phyloP scores from a whole-genome alignment of 2,329 filamentous ascomycete genomes.

The Mycosphaerella arachidis region DNA sequence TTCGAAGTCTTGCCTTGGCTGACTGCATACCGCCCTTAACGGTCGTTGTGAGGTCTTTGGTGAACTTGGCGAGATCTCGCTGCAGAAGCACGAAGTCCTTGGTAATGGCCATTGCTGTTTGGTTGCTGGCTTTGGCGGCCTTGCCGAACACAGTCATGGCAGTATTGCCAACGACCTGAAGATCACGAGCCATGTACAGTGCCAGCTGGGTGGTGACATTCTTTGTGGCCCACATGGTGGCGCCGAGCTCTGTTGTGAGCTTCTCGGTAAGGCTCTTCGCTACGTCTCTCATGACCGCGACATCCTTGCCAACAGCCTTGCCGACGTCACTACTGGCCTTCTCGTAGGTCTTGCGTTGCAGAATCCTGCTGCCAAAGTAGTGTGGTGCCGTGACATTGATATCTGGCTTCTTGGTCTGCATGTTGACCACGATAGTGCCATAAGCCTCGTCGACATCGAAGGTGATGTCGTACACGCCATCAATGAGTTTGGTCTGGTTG shows the following conservation, averaged over 20 bases:
- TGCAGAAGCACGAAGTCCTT: slow-evolving; percentile 18
- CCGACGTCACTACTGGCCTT: slow-evolving; percentile 26
- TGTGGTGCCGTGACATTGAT: slow-evolving; percentile 20
- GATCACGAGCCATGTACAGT: slow-evolving; percentile 21
- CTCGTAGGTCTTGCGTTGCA: slow-evolving; percentile 25
- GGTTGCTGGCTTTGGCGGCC: slow-evolving; percentile 14
- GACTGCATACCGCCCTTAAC: slow-evolving; percentile 15
- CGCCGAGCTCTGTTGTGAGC: slow-evolving; percentile 22
- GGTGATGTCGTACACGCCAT: slow-evolving; percentile 27
- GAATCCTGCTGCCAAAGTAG: slow-evolving; percentile 26
- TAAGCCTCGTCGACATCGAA: slow-evolving; percentile 25
- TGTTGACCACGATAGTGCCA: slow-evolving; percentile 22
- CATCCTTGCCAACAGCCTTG: slow-evolving; percentile 27
- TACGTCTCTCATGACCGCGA: slow-evolving; percentile 22
- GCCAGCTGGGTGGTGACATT: slow-evolving; percentile 28
- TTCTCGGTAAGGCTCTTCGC: slow-evolving; percentile 20
- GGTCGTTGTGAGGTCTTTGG: slow-evolving; percentile 13
- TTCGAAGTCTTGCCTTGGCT: slow-evolving; percentile 15
- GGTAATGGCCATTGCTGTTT: slow-evolving; percentile 10
- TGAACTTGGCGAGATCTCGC: slow-evolving; percentile 17
- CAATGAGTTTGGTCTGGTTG: slow-evolving; percentile 26
- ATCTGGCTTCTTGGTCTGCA: slow-evolving; percentile 20
- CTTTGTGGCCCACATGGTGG: slow-evolving; percentile 25
- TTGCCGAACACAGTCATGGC: slow-evolving; percentile 18
- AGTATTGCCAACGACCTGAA: slow-evolving; percentile 23